Evolutionary conservation across 2,329 filamentous ascomycete genomes (phyloP).

Genomic region (Fusarium zealandicum): DNA sequence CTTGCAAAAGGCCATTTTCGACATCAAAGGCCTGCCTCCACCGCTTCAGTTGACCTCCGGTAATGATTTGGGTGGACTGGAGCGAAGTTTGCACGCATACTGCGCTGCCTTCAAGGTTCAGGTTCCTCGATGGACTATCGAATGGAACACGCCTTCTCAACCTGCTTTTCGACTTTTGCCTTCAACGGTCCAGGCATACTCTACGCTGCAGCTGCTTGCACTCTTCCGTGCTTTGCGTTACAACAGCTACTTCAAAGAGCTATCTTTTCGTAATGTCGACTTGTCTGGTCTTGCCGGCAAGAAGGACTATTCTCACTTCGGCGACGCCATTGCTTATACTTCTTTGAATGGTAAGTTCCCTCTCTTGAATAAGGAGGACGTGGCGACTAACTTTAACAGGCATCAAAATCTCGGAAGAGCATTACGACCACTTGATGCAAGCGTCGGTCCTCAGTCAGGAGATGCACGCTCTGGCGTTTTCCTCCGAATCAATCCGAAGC

Average conservation of each 20-base stretch:
- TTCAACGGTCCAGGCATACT: constrained; percentile 51
- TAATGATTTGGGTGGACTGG: constrained; percentile 62
- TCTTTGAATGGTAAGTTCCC: constrained; percentile 57
- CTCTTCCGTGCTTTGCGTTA: constrained; percentile 64
- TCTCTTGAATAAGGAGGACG: background rate
- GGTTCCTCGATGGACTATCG: constrained; percentile 60
- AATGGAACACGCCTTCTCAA: constrained; percentile 51
- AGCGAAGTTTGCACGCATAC: constrained; percentile 62
- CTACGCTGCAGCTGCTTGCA: constrained; percentile 61
- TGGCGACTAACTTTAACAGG: constrained; percentile 44
- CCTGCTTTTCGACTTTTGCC: constrained; percentile 63
- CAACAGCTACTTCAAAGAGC: constrained; percentile 65
- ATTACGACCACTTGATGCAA: constrained; percentile 57
- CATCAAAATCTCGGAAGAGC: constrained; percentile 56
- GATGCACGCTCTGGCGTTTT: constrained; percentile 62
- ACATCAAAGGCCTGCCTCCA: constrained; percentile 59
- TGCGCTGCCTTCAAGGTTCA: constrained; percentile 59
- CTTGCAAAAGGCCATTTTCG: constrained; percentile 61
- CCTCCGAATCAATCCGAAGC: constrained; percentile 62
- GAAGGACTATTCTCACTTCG: constrained; percentile 54
- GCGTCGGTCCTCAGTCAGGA: constrained; percentile 62
- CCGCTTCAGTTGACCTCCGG: constrained; percentile 62
- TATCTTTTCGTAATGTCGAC: constrained; percentile 63
- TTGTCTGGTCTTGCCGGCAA: constrained; percentile 50
- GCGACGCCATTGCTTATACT: constrained; percentile 58